Base-by-base conservation (phyloP, 2,329 filamentous ascomycete genomes). In the Fusarium sterilihyphosum region DNA sequence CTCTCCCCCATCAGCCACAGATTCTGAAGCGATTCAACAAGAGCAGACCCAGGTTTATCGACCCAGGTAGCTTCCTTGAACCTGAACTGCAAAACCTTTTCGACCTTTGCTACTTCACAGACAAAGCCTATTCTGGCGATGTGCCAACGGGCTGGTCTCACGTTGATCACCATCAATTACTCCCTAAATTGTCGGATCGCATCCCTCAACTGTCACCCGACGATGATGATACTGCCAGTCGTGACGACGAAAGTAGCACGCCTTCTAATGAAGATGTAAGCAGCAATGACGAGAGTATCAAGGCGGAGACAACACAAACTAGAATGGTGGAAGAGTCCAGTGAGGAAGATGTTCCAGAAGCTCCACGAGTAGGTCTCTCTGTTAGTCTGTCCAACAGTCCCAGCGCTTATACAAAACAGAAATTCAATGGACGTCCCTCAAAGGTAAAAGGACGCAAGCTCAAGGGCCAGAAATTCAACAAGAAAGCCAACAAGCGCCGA, bases 1-100 rank as follows among this genome's bases (percentile, higher is more conserved):
- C 63, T 35, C 61, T 67, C 14, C 64, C 71, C n/a, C 62, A 68
- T 73, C 58, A 68, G 60, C 65, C 82, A 13, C 74, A 77, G 60
- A 61, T 84, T 49, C 80, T 88, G 65, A 86, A 84, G 74, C 81
- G 80, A 12, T 90, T 89, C 81, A 89, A 86, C 70, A 82, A 77
- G 18, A 82, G 81, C 46, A 85, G 87, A 35, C 89, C 88, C 8
- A 85, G 82, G 73, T 94, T 85, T 86, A 86, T 85, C 73, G 83
- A 84, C 74, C 88, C 83, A 75, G 84, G 80, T 65, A 85, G 81
- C 62, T 91, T 90, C 71, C 88, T 98, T 31, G 88, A 90, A 2
- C 84, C 89, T 3, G 83, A 86, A 26, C 85, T 93, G 44, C 92
- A 91, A 78, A 92, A 90, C 65, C 84, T 98, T 22, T 98, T 98